Conservation (phyloP, 306 rosid genomes). For the Cucurbita ficifolia region DNA sequence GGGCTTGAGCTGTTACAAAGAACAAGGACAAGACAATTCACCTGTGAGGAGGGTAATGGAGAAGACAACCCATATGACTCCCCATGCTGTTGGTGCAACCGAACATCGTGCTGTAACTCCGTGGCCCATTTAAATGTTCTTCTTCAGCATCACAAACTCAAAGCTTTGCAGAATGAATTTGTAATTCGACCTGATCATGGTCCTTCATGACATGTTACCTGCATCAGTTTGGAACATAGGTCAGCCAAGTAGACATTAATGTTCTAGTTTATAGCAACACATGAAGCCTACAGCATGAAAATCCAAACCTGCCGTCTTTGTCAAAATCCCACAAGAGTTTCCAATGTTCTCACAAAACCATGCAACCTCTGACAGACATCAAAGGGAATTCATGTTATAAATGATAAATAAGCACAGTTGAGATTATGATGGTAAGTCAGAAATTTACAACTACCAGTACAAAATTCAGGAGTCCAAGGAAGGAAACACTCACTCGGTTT, state of each 20-base stretch:
- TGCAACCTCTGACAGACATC: constrained; percentile 33
- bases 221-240: constrained; percentile 8
- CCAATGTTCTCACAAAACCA: constrained; percentile 33
- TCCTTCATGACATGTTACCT: neutral
- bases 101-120: constrained; percentile 11
- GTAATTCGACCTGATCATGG: neutral
- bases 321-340: constrained; percentile 17
- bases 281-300: constrained; percentile 21
- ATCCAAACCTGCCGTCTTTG: constrained; percentile 19
- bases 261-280: constrained; percentile 17
- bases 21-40: neutral
- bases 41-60: neutral
- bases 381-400: constrained; percentile 17
- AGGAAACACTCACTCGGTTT: neutral
- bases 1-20: too few relatives aligned
- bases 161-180: neutral
- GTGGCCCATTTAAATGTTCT: constrained; percentile 16
- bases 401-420: neutral
- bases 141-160: constrained; percentile 16
- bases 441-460: neutral
- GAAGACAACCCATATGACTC: constrained; percentile 47
- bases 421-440: neutral
- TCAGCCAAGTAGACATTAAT: constrained; percentile 22
- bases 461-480: neutral
- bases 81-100: constrained; percentile 22